phyloP scores from a whole-genome alignment of 2,329 filamentous ascomycete species.

The Epichloe sp. region DNA sequence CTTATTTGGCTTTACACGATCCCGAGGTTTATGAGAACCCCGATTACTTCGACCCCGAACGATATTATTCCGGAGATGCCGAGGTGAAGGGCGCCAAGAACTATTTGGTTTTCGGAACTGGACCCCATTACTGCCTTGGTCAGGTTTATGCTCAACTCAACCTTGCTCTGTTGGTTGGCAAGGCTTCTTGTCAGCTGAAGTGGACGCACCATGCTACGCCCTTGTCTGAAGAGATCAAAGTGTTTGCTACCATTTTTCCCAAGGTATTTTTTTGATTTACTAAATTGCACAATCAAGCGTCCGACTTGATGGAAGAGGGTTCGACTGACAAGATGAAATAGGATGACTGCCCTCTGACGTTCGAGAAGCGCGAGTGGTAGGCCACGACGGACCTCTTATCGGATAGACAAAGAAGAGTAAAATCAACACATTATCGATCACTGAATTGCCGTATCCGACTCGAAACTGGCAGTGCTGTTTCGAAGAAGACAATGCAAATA shows the following conservation, averaged over 20 bases:
- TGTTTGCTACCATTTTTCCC: conserved; percentile 97
- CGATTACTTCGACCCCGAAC: conserved; percentile 77
- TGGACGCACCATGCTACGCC: conserved; percentile 84
- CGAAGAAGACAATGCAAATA: background rate
- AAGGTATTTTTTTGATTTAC: conserved; percentile 46
- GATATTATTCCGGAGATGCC: conserved; percentile 82
- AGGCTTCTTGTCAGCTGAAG: conserved; percentile 73
- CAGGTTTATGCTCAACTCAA: conserved; percentile 86
- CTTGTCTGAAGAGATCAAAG: conserved; percentile 84
- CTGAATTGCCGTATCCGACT: too few species aligned
- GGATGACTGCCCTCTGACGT: conserved; percentile 75
- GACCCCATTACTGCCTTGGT: conserved; percentile 91
- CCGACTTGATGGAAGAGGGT: background rate
- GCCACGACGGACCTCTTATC: background rate
- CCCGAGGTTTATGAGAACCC: conserved; percentile 85
- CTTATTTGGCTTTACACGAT: conserved; percentile 82
- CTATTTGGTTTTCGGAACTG: conserved; percentile 90
- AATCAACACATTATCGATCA: too few species aligned
- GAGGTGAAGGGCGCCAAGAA: conserved; percentile 83
- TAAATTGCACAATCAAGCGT: too few species aligned
- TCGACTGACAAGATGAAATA: conserved; percentile 19
- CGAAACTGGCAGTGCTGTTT: background rate
- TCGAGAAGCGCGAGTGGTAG: conserved; percentile 43
- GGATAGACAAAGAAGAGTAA: background rate
- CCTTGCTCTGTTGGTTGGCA: conserved; percentile 78